Base-by-base conservation (phyloP, 1,139 yeast genomes). In the Debaryomycetaceae sp. region DNA sequence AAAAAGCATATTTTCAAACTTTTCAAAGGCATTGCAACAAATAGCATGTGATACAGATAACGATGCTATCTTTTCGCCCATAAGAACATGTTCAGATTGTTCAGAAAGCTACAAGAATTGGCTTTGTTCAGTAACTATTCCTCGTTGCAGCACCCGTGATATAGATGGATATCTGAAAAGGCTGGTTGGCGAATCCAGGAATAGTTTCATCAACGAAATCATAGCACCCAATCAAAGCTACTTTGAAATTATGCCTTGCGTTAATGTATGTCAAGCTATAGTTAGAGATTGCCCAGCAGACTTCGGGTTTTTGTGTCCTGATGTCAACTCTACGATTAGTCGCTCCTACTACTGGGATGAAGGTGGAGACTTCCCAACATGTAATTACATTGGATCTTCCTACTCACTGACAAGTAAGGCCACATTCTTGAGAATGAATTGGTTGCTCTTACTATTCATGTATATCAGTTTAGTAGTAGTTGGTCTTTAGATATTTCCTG, bases 51-150 rank as follows among this genome's bases (percentile, higher is more conserved):
- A 91, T 53, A 80, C 87, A 0, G 75, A 78, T 8, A 60, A 67
- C n/a, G 91, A 82, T 44, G 75, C 87, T 0, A 56, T 78, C 5
- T 92, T 77, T 61, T 87, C 96, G 1, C 88, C 95, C 13, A 55
- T 89, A 26, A 61, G 79, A 37, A 70, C 82, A 0, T 92, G 98
- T 54, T 73, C 67, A 9, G 83, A 87, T 53, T 92, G 98, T 58
- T 75, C 77, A 1, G 52, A 60, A 3, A 73, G 92, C 1, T 92
- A 92, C 59, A 82, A 80, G 52, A 75, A 83, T 52, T 92, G 98
- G 98, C 70, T 92, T 15, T 92, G 98, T 63, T 76, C 95, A 0
- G 88, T 87, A 5, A 72, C 89, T 0, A 86, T 92, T n/a, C 98
- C 98, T 0, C 67, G 98, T 29, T 92, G 98, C 53, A 72, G 84